Evolutionary conservation across 768 basidiomycete genomes (phyloP).

Genomic region (Vararia minispora): DNA sequence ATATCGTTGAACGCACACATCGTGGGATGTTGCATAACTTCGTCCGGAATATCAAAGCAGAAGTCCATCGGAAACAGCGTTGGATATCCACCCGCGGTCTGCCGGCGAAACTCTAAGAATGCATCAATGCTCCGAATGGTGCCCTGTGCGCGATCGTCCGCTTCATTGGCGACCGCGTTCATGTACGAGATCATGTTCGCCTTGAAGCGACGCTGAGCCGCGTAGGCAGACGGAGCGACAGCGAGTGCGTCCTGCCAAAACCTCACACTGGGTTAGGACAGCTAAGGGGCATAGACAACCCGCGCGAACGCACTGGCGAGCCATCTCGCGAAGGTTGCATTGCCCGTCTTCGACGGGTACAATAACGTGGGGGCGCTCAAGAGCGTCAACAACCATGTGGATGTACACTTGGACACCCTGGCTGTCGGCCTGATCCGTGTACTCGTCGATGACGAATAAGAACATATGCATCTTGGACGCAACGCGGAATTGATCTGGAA

Average conservation of each 20-base stretch:
- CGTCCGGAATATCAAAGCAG: constrained; percentile 41
- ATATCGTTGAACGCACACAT: constrained; percentile 33
- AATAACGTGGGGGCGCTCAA: constrained; percentile 1
- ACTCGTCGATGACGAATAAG: constrained; percentile 5
- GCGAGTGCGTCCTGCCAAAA: constrained; percentile 8
- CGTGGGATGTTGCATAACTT: constrained; percentile 39
- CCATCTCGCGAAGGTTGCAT: constrained; percentile 5
- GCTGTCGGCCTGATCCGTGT: constrained; percentile 3
- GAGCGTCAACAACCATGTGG: constrained; percentile 6
- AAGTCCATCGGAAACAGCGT: constrained; percentile 46
- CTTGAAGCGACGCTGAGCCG: constrained; percentile 19
- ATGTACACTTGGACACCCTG: constrained; percentile 3
- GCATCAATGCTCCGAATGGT: constrained; percentile 31
- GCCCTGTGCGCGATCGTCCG: constrained; percentile 17
- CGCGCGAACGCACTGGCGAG: constrained; percentile 6
- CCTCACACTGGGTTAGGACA: background rate
- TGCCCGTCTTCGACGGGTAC: background rate
- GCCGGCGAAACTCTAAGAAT: constrained; percentile 41
- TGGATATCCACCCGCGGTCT: constrained; percentile 42
- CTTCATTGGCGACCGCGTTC: constrained; percentile 22
- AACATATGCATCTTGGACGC: constrained; percentile 4
- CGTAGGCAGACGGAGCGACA: constrained; percentile 1
- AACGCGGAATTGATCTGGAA: too few relatives aligned
- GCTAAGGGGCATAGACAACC: background rate
- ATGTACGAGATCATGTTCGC: constrained; percentile 21